A percentile compares a stretch with the other conserved stretches of the same genome.
These are phyloP conservation scores for Euphrasia arctica DNA, from an alignment of 305 asterid species.

Conservation along the genomic window DNA sequence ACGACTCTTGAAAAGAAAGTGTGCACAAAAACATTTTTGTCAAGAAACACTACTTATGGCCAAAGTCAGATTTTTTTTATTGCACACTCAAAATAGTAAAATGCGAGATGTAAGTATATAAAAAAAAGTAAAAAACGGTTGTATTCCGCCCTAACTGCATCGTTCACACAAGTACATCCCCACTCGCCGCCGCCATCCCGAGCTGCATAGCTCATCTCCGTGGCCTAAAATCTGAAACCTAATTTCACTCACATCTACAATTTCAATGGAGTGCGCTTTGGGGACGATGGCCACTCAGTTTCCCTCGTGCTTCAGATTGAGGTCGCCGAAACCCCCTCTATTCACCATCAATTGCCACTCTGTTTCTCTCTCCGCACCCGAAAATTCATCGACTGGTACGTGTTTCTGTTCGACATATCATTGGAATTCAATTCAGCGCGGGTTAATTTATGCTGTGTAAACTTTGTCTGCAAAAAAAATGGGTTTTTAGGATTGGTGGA, in stretches of 20 bases:
- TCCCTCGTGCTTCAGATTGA: conserved; percentile 19
- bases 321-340: conserved; percentile 29
- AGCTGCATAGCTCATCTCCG: no score
- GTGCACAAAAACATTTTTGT: no score
- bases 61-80: no score
- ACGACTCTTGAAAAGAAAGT: no score
- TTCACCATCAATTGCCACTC: conserved; percentile 57
- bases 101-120: no score
- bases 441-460: background rate
- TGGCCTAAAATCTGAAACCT: background rate
- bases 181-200: background rate
- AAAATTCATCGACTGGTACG: conserved; percentile 37
- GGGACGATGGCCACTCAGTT: conserved; percentile 32
- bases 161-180: no score
- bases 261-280: conserved; percentile 41
- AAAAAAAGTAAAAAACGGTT: no score
- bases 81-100: no score
- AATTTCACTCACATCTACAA: background rate
- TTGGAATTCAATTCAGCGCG: background rate
- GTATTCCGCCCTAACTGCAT: no score
- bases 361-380: conserved; percentile 34
- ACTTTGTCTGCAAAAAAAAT: background rate
- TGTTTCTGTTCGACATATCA: background rate
- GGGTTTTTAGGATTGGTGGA: conserved; percentile 42
- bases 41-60: no score